phyloP scores from a whole-genome alignment of 345 rosid genomes.

The Moricandia arvensis region DNA sequence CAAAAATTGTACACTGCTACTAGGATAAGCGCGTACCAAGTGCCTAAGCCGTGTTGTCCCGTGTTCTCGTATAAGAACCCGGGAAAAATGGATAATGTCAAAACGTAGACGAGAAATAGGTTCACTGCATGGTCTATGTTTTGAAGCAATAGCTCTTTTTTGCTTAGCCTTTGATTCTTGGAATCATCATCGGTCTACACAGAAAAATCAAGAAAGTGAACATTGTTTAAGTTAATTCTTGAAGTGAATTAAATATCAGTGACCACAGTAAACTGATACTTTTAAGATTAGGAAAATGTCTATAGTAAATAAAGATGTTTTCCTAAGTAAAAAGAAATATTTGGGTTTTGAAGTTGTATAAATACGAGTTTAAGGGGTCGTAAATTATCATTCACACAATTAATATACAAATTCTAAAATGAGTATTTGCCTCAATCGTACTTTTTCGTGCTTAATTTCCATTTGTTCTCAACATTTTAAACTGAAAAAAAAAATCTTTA shows the following conservation, averaged over 20 bases:
- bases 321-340: too few species aligned
- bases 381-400: too few species aligned
- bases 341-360: too few species aligned
- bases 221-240: not conserved
- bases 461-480: too few species aligned
- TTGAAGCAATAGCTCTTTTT: slow-evolving; percentile 36
- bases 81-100: not conserved
- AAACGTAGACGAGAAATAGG: not conserved
- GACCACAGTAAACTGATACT: too few species aligned
- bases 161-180: slow-evolving; percentile 50
- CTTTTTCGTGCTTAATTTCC: too few species aligned
- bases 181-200: slow-evolving; percentile 47
- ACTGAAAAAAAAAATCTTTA: not conserved
- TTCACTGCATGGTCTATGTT: not conserved
- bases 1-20: slow-evolving; percentile 61
- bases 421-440: too few species aligned
- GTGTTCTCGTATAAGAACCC: not conserved
- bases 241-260: too few species aligned
- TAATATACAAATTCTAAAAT: too few species aligned
- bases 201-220: not conserved
- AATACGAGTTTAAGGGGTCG: too few species aligned
- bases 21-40: slow-evolving; percentile 73
- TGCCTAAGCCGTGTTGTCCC: slow-evolving; percentile 30
- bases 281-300: too few species aligned
- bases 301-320: too few species aligned